A percentile compares a stretch with the other conserved stretches of the same genome.
Conservation (phyloP, 2,329 filamentous ascomycete genomes). For the Cercospora sesami region DNA sequence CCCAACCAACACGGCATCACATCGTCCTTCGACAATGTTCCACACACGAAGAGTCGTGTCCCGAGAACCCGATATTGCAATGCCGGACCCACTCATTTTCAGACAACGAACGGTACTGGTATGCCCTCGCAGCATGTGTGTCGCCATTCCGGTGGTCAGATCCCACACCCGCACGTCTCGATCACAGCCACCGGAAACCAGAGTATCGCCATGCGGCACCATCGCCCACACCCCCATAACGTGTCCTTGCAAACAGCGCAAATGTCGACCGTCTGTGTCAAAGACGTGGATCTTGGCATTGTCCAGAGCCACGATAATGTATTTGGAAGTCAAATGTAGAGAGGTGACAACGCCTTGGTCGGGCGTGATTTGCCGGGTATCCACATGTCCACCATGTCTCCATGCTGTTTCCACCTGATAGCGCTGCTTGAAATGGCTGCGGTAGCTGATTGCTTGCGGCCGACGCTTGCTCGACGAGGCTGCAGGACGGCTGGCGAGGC, state of each 20-base stretch:
- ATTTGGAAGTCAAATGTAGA: conserved; percentile 87
- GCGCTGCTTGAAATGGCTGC: conserved; percentile 95
- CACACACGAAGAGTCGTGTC: conserved; percentile 94
- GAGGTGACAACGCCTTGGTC: conserved; percentile 97
- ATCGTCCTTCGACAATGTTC: conserved; percentile 86
- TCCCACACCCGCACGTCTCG: conserved; percentile 97
- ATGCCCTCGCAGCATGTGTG: conserved; percentile 86
- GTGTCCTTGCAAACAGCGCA: conserved; percentile 88
- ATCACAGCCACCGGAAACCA: conserved; percentile 96
- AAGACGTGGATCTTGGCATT: conserved; percentile 99
- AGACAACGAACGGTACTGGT: conserved; percentile 95
- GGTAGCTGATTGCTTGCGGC: conserved; percentile 76
- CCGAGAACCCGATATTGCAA: conserved; percentile 92
- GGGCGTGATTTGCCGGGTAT: conserved; percentile 84
- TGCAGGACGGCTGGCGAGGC: conserved; percentile 32
- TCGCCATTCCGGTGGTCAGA: conserved; percentile 75
- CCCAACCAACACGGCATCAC: conserved; percentile 86
- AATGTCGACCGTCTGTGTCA: conserved; percentile 82
- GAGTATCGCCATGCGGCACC: conserved; percentile 93
- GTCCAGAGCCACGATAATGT: conserved; percentile 95
- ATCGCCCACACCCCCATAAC: conserved; percentile 99
- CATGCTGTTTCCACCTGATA: conserved; percentile 97
- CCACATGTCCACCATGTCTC: conserved; percentile 84
- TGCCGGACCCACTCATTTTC: conserved; percentile 94
- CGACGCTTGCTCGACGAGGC: conserved; percentile 46